Conservation (phyloP, 805 yeast genomes). For the Groenewaldozyma tartarivorans region DNA sequence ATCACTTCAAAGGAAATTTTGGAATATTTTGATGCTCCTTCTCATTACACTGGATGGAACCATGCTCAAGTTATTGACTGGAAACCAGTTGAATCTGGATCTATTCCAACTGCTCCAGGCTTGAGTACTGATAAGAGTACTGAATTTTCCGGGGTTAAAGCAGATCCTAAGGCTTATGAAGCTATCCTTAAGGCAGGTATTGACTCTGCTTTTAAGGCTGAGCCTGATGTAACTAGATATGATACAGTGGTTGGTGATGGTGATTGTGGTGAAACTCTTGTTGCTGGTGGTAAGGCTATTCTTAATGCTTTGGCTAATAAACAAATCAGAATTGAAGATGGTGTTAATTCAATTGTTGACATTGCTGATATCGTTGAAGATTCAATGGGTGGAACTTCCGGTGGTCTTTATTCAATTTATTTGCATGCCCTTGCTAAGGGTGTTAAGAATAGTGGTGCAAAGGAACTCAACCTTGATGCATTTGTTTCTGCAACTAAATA, state of each 20-base stretch:
- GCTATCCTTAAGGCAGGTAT: constrained; percentile 41
- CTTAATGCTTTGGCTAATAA: constrained; percentile 41
- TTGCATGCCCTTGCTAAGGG: constrained; percentile 65
- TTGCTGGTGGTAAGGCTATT: constrained; percentile 71
- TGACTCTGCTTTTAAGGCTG: constrained; percentile 46
- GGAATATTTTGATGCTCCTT: constrained; percentile 55
- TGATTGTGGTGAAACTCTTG: constrained; percentile 90
- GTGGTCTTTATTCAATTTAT: constrained; percentile 83
- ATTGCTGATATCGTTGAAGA: constrained; percentile 78
- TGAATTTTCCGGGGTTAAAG: constrained; percentile 25
- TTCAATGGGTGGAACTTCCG: constrained; percentile 97
- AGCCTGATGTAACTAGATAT: constrained; percentile 73
- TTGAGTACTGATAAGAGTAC: constrained; percentile 18
- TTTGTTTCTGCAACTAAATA: constrained; percentile 25
- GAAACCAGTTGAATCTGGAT: constrained; percentile 13
- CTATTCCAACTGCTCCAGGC: constrained; percentile 13
- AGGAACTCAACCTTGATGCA: constrained; percentile 16
- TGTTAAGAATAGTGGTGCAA: constrained; percentile 25
- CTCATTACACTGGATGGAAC: constrained; percentile 80
- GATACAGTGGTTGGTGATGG: constrained; percentile 95
- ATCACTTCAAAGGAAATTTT: constrained; percentile 33
- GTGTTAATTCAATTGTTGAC: constrained; percentile 51
- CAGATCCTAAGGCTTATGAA: constrained; percentile 24
- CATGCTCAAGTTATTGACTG: constrained; percentile 29
- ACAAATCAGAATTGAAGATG: constrained; percentile 20